Conservation (phyloP, 1,139 yeast species). For the Debaryomycetaceae sp. region DNA sequence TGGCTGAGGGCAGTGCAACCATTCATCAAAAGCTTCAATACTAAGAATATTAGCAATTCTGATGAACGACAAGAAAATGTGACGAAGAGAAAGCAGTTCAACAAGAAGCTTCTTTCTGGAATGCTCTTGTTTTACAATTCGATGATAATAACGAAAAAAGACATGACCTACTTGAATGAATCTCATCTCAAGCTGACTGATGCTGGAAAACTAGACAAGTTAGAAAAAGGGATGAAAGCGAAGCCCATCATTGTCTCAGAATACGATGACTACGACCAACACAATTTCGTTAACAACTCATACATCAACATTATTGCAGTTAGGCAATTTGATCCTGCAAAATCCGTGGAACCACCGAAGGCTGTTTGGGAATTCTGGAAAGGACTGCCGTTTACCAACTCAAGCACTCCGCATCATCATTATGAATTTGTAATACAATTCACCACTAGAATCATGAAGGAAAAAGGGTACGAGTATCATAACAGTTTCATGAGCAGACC, state of each 20-base stretch:
- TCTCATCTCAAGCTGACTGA: constrained; percentile 51
- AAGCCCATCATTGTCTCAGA: constrained; percentile 12
- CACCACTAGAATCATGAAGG: constrained; percentile 19
- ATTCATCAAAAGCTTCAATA: constrained; percentile 73
- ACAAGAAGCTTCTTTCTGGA: constrained; percentile 56
- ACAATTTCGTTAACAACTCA: constrained; percentile 53
- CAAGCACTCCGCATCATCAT: constrained; percentile 25
- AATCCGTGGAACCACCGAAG: not conserved
- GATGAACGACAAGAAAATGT: constrained; percentile 68
- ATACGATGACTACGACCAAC: constrained; percentile 31
- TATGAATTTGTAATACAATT: constrained; percentile 46
- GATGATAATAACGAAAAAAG: constrained; percentile 62
- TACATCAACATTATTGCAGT: constrained; percentile 69
- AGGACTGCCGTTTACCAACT: constrained; percentile 2
- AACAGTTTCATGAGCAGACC: constrained; percentile 54
- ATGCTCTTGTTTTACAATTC: constrained; percentile 71
- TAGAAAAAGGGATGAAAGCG: constrained; percentile 16
- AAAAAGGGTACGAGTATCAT: constrained; percentile 15
- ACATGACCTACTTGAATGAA: constrained; percentile 46
- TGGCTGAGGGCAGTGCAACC: constrained; percentile 81
- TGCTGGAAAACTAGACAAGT: constrained; percentile 48
- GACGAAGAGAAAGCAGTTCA: constrained; percentile 68
- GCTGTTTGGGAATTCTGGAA: not conserved
- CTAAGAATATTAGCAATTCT: constrained; percentile 61
- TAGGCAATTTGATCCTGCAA: constrained; percentile 19